Percentiles rank a stretch among this genome's conserved stretches.
phyloP scores from a whole-genome alignment of 176 grass and related monocot genomes.

The Bromus sterilis region DNA sequence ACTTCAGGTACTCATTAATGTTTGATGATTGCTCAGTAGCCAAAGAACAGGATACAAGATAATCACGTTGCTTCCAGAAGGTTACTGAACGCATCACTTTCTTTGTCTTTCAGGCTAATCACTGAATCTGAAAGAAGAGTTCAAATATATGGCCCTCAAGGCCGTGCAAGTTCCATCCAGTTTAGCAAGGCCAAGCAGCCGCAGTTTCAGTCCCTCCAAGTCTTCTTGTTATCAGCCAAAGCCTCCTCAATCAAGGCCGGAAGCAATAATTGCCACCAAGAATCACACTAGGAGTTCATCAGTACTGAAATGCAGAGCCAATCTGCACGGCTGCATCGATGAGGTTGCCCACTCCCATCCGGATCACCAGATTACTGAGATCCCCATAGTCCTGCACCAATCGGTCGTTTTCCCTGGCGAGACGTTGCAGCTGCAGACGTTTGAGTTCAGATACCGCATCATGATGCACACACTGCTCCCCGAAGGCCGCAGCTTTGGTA shows the following conservation, averaged over 20 bases:
- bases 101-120: neutral
- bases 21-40: neutral
- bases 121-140: neutral
- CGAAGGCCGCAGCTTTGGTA: constrained; percentile 41
- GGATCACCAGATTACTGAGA: constrained; percentile 38
- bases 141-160: constrained; percentile 32
- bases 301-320: constrained; percentile 19
- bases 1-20: neutral
- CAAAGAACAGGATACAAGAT: neutral
- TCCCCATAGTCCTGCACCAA: constrained; percentile 53
- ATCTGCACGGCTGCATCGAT: neutral
- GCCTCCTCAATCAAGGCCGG: neutral
- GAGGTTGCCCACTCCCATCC: neutral
- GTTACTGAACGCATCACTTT: neutral
- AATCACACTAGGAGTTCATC: neutral
- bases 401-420: constrained; percentile 65
- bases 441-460: constrained; percentile 88
- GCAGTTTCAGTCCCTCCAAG: neutral
- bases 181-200: neutral
- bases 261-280: neutral
- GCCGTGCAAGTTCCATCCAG: constrained; percentile 8
- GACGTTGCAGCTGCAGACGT: constrained; percentile 63
- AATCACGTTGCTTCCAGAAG: neutral
- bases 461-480: constrained; percentile 88
- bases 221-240: neutral